Percentiles rank a stretch among this genome's conserved stretches.
These are phyloP conservation scores for Plenodomus biglobosus DNA, from an alignment of 2,329 filamentous ascomycete genomes.

Conservation along the genomic window DNA sequence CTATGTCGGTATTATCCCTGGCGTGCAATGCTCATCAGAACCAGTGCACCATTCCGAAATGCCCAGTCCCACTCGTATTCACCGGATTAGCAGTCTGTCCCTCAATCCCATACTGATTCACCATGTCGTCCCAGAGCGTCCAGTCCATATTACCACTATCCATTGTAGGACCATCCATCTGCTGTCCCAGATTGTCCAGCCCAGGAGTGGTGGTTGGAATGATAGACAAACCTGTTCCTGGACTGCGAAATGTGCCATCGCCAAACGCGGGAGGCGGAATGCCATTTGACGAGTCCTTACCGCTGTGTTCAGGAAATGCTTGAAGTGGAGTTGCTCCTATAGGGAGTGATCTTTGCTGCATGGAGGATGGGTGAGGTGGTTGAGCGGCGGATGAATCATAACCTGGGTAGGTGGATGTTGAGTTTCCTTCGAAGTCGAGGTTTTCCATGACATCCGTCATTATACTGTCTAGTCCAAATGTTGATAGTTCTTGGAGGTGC, in stretches of 20 bases:
- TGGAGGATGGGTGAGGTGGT: background rate
- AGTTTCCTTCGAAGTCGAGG: slow-evolving; percentile 6
- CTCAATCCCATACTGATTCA: slow-evolving; percentile 51
- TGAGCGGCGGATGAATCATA: background rate
- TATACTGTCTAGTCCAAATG: slow-evolving; percentile 31
- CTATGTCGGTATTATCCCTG: background rate
- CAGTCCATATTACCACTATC: slow-evolving; percentile 50
- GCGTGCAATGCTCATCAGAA: slow-evolving; percentile 12
- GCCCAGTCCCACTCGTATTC: slow-evolving; percentile 15
- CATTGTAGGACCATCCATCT: slow-evolving; percentile 28
- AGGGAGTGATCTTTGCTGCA: background rate
- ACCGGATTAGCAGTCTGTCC: slow-evolving; percentile 16
- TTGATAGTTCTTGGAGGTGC: slow-evolving; percentile 22
- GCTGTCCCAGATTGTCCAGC: slow-evolving; percentile 11
- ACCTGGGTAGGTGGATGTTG: background rate
- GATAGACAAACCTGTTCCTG: slow-evolving; percentile 23
- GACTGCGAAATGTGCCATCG: slow-evolving; percentile 21
- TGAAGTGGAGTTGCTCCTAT: slow-evolving; percentile 1
- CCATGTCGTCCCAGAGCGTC: slow-evolving; percentile 53
- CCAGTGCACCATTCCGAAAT: slow-evolving; percentile 31
- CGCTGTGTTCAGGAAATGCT: slow-evolving; percentile 1
- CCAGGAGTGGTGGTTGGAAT: slow-evolving; percentile 10
- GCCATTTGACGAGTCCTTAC: slow-evolving; percentile 14
- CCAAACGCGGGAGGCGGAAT: slow-evolving; percentile 14
- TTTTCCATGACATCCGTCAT: slow-evolving; percentile 35